Evolutionary conservation across 129 eudicot genomes (phyloP).

Genomic region (Flaveria brownii): DNA sequence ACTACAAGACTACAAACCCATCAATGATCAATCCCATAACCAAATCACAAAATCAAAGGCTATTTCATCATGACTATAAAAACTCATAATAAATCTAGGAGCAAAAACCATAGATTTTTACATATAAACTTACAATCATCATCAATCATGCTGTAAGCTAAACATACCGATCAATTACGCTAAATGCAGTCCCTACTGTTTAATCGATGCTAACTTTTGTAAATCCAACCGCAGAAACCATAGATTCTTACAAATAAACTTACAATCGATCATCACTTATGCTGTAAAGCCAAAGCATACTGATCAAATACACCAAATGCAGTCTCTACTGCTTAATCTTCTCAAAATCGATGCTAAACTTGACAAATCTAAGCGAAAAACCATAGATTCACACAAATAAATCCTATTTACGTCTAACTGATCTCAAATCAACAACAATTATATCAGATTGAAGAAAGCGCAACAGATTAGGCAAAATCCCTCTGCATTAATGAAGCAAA

Average conservation of each 20-base stretch:
- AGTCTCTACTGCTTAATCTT: neutral
- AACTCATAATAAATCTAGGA: neutral
- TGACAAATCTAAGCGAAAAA: neutral
- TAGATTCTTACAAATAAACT: neutral
- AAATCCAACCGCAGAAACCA: neutral
- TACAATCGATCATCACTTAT: neutral
- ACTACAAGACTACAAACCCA: neutral
- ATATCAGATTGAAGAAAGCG: neutral
- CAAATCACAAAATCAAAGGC: neutral
- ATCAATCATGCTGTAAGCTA: conserved; percentile 3
- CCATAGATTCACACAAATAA: neutral
- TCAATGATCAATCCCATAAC: conserved; percentile 9
- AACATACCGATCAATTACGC: neutral
- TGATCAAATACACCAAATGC: neutral
- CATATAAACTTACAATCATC: neutral
- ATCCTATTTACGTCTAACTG: neutral
- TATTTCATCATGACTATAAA: neutral
- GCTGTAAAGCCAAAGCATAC: neutral
- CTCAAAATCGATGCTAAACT: neutral
- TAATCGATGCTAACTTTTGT: neutral
- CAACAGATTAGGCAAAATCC: neutral
- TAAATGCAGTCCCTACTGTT: neutral
- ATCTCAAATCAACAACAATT: conserved; percentile 9
- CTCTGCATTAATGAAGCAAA: too few relatives aligned
- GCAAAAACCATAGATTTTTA: neutral